Conservation (phyloP, 306 rosid genomes). For the Begonia peltatifolia region DNA sequence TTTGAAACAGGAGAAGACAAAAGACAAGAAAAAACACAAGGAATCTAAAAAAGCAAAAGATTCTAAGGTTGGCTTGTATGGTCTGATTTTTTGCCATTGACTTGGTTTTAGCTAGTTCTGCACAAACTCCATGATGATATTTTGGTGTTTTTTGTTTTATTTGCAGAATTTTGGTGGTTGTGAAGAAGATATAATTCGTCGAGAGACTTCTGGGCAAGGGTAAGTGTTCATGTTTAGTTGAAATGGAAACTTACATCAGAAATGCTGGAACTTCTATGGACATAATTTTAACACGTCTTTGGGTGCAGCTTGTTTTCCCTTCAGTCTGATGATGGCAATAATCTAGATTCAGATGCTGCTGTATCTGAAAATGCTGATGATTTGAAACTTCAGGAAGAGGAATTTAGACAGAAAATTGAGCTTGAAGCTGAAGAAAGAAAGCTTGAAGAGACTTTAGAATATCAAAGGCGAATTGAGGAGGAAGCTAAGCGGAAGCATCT, state of each 20-base stretch:
- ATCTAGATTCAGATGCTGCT: conserved; percentile 30
- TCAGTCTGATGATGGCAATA: conserved; percentile 23
- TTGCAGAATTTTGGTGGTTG: conserved; percentile 36
- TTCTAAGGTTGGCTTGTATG: conserved; percentile 35
- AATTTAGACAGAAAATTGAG: conserved; percentile 46
- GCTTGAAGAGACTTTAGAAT: conserved; percentile 76
- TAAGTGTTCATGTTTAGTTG: conserved; percentile 5
- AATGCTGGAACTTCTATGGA: conserved; percentile 5
- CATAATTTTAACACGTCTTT: conserved; percentile 6
- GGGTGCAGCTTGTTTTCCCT: conserved; percentile 41
- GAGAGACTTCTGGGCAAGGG: conserved; percentile 29
- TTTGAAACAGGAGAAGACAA: conserved; percentile 48
- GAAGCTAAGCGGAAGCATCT: conserved; percentile 82
- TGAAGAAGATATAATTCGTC: conserved; percentile 20
- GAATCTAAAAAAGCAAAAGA: conserved; percentile 55
- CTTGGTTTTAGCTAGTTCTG: no score
- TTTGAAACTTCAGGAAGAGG: conserved; percentile 53
- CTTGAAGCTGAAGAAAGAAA: conserved; percentile 71
- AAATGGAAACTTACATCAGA: background rate
- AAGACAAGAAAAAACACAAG: conserved; percentile 71
- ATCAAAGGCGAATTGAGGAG: conserved; percentile 58
- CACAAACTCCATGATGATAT: background rate
- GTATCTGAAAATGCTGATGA: conserved; percentile 32
- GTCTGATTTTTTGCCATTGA: no score
- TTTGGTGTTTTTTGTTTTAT: conserved; percentile 12